phyloP scores from a whole-genome alignment of 768 basidiomycete genomes.

The Suillus bovinus region DNA sequence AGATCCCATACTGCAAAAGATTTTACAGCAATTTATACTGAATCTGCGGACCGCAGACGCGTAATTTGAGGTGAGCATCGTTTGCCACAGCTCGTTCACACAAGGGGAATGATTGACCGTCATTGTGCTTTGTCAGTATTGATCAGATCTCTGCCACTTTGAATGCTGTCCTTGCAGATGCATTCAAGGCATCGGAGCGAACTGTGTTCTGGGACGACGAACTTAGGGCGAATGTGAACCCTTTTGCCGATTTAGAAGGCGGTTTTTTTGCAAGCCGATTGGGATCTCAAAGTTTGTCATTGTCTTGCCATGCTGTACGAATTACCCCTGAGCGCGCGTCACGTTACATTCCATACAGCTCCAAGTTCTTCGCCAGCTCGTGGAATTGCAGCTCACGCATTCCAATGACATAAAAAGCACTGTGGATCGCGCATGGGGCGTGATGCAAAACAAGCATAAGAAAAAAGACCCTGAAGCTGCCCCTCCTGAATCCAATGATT shows the following conservation, averaged over 20 bases:
- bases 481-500: conserved; percentile 58
- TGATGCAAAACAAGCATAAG: conserved; percentile 82
- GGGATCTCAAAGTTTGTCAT: conserved; percentile 76
- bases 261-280: conserved; percentile 80
- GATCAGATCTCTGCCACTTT: conserved; percentile 84
- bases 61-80: conserved; percentile 80
- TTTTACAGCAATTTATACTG: conserved; percentile 75
- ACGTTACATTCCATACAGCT: conserved; percentile 49
- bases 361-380: conserved; percentile 78
- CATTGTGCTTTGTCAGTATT: conserved; percentile 49
- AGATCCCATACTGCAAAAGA: conserved; percentile 68
- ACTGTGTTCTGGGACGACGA: conserved; percentile 83
- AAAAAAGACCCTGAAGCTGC: conserved; percentile 63
- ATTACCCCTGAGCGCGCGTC: conserved; percentile 31
- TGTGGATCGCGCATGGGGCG: conserved; percentile 87
- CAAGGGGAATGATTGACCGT: conserved; percentile 32
- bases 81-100: conserved; percentile 28
- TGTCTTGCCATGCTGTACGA: conserved; percentile 24
- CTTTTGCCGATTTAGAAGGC: conserved; percentile 62
- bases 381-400: conserved; percentile 80
- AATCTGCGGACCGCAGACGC: conserved; percentile 86
- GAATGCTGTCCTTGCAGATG: conserved; percentile 66
- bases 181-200: conserved; percentile 70
- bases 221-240: conserved; percentile 66
- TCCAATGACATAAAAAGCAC: conserved; percentile 63